Conservation (phyloP, 2,329 filamentous ascomycete genomes). For the Diaporthe velutina region DNA sequence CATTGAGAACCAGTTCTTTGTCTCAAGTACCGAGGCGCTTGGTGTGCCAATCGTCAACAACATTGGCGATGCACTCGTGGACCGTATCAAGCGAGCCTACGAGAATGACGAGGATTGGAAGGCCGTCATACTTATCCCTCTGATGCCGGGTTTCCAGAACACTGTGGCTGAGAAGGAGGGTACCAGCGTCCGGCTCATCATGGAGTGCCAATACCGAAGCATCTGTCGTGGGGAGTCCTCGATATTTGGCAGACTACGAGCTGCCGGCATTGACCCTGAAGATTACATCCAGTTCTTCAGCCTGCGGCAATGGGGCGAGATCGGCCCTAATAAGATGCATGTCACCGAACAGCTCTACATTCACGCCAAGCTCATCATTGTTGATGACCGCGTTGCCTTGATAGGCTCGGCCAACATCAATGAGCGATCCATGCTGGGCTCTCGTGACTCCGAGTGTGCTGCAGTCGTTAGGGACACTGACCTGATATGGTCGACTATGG, state of each 20-base stretch:
- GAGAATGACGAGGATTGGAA: slow-evolving; percentile 91
- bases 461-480: slow-evolving; percentile 93
- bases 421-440: slow-evolving; percentile 93
- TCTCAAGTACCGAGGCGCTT: slow-evolving; percentile 91
- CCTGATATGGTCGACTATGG: slow-evolving; percentile 94
- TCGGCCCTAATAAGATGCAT: slow-evolving; percentile 83
- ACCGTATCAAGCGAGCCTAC: slow-evolving; percentile 88
- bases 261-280: slow-evolving; percentile 87
- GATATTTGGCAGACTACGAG: slow-evolving; percentile 88
- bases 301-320: slow-evolving; percentile 90
- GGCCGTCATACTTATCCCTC: slow-evolving; percentile 88
- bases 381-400: slow-evolving; percentile 91
- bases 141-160: slow-evolving; percentile 99
- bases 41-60: slow-evolving; percentile 90
- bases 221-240: slow-evolving; percentile 94
- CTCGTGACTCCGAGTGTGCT: slow-evolving; percentile 91
- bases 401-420: slow-evolving; percentile 99
- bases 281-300: slow-evolving; percentile 97
- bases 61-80: slow-evolving; percentile 94
- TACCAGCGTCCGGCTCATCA: slow-evolving; percentile 92
- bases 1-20: slow-evolving; percentile 99
- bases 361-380: slow-evolving; percentile 96
- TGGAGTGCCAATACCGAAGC: slow-evolving; percentile 96
- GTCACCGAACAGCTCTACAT: slow-evolving; percentile 98
- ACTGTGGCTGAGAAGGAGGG: slow-evolving; percentile 95